These are phyloP conservation scores for Fraxinus platypoda DNA, from an alignment of 305 asterid genomes.

Conservation along the genomic window DNA sequence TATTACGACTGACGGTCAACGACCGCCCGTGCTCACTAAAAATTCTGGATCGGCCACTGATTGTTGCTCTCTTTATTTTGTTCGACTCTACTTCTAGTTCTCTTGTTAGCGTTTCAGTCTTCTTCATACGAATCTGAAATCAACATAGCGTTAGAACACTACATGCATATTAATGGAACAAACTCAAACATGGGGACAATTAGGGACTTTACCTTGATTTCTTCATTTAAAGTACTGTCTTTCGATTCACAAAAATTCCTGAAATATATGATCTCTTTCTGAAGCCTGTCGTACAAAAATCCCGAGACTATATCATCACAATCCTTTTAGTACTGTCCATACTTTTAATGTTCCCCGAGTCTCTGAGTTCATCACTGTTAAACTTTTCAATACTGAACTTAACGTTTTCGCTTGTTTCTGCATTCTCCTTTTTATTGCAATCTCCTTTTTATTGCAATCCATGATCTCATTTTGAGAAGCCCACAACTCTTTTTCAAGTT, in stretches of 20 bases:
- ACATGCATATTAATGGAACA: not conserved
- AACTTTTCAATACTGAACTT: constrained; percentile 13
- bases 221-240: constrained; percentile 48
- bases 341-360: constrained; percentile 28
- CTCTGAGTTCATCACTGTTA: constrained; percentile 24
- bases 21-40: too few relatives aligned
- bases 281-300: constrained; percentile 73
- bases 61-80: constrained; percentile 64
- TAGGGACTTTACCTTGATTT: constrained; percentile 52
- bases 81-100: constrained; percentile 65
- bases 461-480: constrained; percentile 48
- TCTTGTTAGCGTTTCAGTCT: constrained; percentile 55
- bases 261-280: constrained; percentile 72
- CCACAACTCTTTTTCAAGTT: constrained; percentile 47
- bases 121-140: constrained; percentile 60
- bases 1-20: too few relatives aligned
- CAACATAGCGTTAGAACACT: not conserved
- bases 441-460: constrained; percentile 60
- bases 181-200: not conserved
- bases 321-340: constrained; percentile 34
- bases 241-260: constrained; percentile 62
- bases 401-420: constrained; percentile 38
- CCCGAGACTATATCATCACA: constrained; percentile 74
- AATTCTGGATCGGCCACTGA: too few relatives aligned
- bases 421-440: constrained; percentile 62